Percentiles rank a stretch among this genome's conserved stretches.
Evolutionary conservation across 768 basidiomycete species (phyloP).

Genomic region (Amanita thiersii): DNA sequence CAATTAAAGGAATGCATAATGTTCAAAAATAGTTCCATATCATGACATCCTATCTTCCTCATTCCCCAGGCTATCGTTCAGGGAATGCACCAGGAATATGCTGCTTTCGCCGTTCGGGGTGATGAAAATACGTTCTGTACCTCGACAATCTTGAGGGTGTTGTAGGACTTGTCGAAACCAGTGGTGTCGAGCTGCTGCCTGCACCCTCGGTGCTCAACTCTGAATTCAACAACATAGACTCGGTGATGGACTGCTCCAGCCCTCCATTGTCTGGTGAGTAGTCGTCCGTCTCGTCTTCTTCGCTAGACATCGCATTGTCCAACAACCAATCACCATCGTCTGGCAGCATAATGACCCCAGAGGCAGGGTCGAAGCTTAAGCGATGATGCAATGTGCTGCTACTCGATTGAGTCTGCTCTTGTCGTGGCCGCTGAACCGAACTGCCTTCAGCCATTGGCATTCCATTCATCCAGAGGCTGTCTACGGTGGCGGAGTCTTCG

Average conservation of each 20-base stretch:
- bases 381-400: conserved; percentile 41
- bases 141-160: conserved; percentile 42
- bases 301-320: conserved; percentile 37
- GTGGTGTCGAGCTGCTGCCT: conserved; percentile 2
- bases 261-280: conserved; percentile 24
- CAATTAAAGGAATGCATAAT: too few relatives aligned
- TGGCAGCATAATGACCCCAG: conserved; percentile 84
- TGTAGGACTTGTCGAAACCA: conserved; percentile 14
- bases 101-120: conserved; percentile 64
- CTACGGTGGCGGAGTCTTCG: conserved; percentile 18
- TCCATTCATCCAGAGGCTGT: conserved; percentile 63
- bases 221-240: conserved; percentile 19
- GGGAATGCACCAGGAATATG: conserved; percentile 58
- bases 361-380: conserved; percentile 77
- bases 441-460: conserved; percentile 6
- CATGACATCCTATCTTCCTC: too few relatives aligned
- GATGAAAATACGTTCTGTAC: conserved; percentile 80
- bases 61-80: conserved; percentile 11
- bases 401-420: neutral
- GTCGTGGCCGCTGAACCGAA: conserved; percentile 11
- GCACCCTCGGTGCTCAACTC: conserved; percentile 10
- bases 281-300: conserved; percentile 43
- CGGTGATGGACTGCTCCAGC: conserved; percentile 19
- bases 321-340: conserved; percentile 60
- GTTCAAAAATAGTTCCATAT: too few relatives aligned